These are phyloP conservation scores for Nannochloropsis limnetica DNA, from an alignment of 352 stramenopile species.

Conservation along the genomic window DNA sequence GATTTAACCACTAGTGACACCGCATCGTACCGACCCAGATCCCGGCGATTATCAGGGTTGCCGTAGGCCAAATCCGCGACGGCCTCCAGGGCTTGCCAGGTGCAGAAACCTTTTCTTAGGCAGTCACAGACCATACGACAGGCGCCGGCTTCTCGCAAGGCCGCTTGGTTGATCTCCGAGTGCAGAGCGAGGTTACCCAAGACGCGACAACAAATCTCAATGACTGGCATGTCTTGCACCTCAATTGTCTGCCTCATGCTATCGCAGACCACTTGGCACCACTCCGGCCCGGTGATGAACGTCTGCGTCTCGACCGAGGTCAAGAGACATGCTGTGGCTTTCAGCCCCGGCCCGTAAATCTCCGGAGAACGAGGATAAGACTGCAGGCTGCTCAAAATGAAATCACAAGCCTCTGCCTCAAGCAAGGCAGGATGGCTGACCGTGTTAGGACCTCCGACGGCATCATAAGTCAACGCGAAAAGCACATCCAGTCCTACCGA, in stretches of 20 bases:
- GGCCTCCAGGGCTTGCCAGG: not conserved
- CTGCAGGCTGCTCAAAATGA: slow-evolving; percentile 2
- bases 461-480: slow-evolving; percentile 25
- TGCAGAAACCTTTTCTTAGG: slow-evolving; percentile 18
- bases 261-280: not conserved
- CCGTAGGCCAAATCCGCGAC: not conserved
- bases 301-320: not conserved
- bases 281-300: not conserved
- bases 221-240: slow-evolving; percentile 19
- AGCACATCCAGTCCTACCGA: slow-evolving; percentile 30
- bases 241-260: not conserved
- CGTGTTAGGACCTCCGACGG: not conserved
- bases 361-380: not conserved
- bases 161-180: not conserved
- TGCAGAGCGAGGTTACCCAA: not conserved
- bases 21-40: not conserved
- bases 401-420: not conserved
- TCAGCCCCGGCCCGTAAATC: slow-evolving; percentile 20
- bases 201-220: slow-evolving; percentile 14
- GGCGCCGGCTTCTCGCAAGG: not conserved
- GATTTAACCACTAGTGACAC: not conserved
- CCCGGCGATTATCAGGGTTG: not conserved
- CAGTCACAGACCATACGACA: not conserved
- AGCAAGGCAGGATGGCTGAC: not conserved
- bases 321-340: not conserved